phyloP scores from a whole-genome alignment of 2,329 filamentous ascomycete genomes.

The Lizonia empirigonia region DNA sequence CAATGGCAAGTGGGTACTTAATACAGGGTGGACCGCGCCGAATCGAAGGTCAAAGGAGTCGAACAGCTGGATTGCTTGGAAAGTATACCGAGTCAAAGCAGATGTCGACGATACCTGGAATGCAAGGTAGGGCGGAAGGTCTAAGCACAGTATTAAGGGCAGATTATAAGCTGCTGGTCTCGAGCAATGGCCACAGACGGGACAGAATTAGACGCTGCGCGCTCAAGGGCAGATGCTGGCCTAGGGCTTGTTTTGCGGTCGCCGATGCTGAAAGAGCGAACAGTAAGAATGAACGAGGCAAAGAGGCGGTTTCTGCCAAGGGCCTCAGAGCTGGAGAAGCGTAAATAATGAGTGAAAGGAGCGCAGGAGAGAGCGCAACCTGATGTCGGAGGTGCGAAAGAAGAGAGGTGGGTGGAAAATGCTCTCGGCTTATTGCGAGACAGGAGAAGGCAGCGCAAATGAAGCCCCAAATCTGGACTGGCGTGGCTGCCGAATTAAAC shows the following conservation, averaged over 20 bases:
- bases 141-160: constrained; percentile 23
- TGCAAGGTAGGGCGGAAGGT: constrained; percentile 19
- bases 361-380: constrained; percentile 40
- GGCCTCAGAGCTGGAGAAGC: constrained; percentile 42
- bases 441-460: constrained; percentile 45
- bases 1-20: constrained; percentile 36
- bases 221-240: constrained; percentile 31
- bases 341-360: constrained; percentile 46
- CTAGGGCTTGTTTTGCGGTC: constrained; percentile 40
- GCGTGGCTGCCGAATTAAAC: constrained; percentile 37
- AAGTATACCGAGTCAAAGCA: constrained; percentile 22
- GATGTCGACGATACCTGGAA: constrained; percentile 20
- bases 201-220: constrained; percentile 32
- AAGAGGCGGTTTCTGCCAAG: constrained; percentile 40
- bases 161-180: constrained; percentile 23
- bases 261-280: constrained; percentile 47
- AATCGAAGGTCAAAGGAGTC: constrained; percentile 36
- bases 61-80: constrained; percentile 27
- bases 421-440: constrained; percentile 29
- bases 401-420: constrained; percentile 41
- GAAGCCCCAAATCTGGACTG: constrained; percentile 35
- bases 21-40: constrained; percentile 32
- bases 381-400: constrained; percentile 35
- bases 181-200: constrained; percentile 29
- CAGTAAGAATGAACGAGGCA: constrained; percentile 48